Base-by-base conservation (phyloP, 495 filamentous ascomycete genomes). In the Podospora conica region DNA sequence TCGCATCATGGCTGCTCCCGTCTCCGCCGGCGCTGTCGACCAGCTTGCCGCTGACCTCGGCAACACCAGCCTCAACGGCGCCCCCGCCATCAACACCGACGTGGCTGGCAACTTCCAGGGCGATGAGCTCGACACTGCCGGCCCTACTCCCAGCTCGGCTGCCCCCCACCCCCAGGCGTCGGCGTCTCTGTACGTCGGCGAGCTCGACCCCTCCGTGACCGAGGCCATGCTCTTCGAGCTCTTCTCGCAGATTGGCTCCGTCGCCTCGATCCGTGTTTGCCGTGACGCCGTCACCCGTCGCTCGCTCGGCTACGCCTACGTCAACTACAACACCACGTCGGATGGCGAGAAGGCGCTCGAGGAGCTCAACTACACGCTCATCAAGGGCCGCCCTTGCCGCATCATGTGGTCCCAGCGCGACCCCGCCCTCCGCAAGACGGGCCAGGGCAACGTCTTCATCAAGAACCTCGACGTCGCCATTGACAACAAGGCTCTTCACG, bases 401-500 rank as follows among this genome's bases (percentile, higher is more conserved):
- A 99, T 99, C 85, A 99, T 99, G 95, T 99, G 95, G 95, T 98
- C 96, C 66, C 95, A 99, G 85, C 95, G 95, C 80, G 95, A 99
- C 81, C 95, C 95, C 69, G 95, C 94, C 77, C 86, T 98, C 74
- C 95, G 95, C 82, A 99, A 99, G 89, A 99, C 93, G 72, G 95
- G 95, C 70, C 93, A 97, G 81, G 95, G 95, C 76, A 99, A 99
- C 76, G 93, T 99, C 72, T 99, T 99, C 86, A 99, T 99, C 88
- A 99, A 99, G 87, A 99, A 99, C 83, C 83, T 99, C 68, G 95
- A 99, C 77, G 87, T 85, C 71, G 96, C 93, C 74, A 99, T 99
- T 73, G 95, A 99, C 81, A 99, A 99, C 90, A 99, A 99, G 87
- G 96, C 95, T 74, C 90, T 99, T 58, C 95, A 99, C 83, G 95